Evolutionary conservation across 176 grass and related monocot genomes (phyloP), one percentile per base, ranked within the genome.

Genomic region (Aegilops umbellulata): DNA sequence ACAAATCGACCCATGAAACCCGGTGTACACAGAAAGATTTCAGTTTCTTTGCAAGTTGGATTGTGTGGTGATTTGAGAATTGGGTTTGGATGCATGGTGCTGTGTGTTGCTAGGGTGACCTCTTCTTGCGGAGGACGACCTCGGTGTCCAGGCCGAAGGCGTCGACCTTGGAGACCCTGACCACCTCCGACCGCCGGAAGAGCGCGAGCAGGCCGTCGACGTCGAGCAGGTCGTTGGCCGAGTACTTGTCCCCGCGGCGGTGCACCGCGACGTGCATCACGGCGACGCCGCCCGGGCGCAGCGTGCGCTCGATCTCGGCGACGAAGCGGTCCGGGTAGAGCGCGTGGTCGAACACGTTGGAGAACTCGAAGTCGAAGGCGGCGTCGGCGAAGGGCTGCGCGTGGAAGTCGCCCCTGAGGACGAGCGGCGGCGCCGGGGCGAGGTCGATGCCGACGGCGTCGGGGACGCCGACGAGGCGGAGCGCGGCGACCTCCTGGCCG

Each of bases 311-410:
- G 72, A 98, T 82, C 88, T 98, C 96, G 42, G 81, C 81, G 13
- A 61, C 91, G 74, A 98, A 98, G 11, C 88, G 86, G 34, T 91
- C 91, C 4, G 93, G 96, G 88, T 92, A 98, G 15, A 98, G 88
- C 55, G 93, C 91, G 81, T 98, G 96, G 79, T 98, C 96, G 78
- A 98, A 98, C 3, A 98, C 96, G 64, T 98, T 95, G 74, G 96
- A 98, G 91, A 98, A 98, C 83, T 98, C 96, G 84, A 98, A 98
- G 87, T 98, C 93, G 84, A 98, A 98, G 23, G 90, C 86, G 36
- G 0, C 85, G 70, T 92, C 24, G 1, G 20, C 0, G 88, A 98
- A 98, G 1, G 96, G 93, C 78, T 98, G 96, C 20, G 82, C 60
- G 80, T 98, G 93, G 90, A 98, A 98, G 80, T 95, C 96, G 3